These are phyloP conservation scores for Penicillium egyptiacum DNA, from an alignment of 495 filamentous ascomycete genomes.

Conservation along the genomic window DNA sequence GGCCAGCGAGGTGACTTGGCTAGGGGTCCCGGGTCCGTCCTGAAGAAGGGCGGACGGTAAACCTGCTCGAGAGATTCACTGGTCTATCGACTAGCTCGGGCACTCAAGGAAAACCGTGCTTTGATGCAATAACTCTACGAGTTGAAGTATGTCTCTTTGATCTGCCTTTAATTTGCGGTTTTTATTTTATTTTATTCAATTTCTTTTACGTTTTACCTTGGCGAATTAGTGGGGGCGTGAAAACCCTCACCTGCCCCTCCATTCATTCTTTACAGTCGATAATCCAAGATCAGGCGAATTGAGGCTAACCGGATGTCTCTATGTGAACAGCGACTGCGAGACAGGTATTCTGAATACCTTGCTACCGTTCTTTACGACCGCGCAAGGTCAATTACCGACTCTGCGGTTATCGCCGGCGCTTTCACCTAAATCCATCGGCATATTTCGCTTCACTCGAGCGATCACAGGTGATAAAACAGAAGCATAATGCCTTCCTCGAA, in stretches of 20 bases:
- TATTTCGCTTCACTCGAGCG: constrained; percentile 2
- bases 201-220: constrained; percentile 10
- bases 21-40: constrained; percentile 59
- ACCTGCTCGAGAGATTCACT: constrained; percentile 25
- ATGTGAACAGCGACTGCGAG: constrained; percentile 19
- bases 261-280: background rate
- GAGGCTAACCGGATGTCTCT: constrained; percentile 16
- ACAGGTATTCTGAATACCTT: constrained; percentile 23
- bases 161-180: background rate
- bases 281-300: constrained; percentile 5
- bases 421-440: background rate
- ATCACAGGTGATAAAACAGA: constrained; percentile 1
- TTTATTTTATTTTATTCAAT: background rate
- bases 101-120: constrained; percentile 6
- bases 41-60: constrained; percentile 62
- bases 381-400: constrained; percentile 24
- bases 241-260: constrained; percentile 30
- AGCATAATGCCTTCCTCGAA: constrained; percentile 27
- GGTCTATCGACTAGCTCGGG: constrained; percentile 9
- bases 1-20: constrained; percentile 46
- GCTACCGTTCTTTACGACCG: constrained; percentile 22
- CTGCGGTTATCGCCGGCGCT: constrained; percentile 15
- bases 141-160: constrained; percentile 19
- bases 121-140: constrained; percentile 8
- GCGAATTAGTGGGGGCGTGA: constrained; percentile 23